Conservation (phyloP, 768 basidiomycete genomes). For the Tylopilus rubrobrunneus region DNA sequence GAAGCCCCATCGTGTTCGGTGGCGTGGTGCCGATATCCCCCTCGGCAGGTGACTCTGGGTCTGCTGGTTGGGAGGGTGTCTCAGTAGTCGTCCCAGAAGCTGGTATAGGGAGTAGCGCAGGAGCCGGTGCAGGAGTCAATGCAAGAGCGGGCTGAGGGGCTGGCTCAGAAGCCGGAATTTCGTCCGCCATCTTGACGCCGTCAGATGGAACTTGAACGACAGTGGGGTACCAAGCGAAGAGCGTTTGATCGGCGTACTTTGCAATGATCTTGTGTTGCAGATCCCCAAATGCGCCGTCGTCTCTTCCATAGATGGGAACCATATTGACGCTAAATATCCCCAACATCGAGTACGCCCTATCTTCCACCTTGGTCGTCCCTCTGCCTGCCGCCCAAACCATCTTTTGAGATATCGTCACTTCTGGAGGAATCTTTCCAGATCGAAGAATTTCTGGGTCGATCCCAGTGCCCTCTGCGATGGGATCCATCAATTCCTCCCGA, state of each 20-base stretch:
- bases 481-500: constrained; percentile 9
- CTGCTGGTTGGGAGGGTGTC: not conserved
- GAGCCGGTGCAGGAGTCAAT: no score
- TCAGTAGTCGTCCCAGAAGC: not conserved
- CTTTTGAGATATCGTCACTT: constrained; percentile 20
- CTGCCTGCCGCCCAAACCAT: constrained; percentile 28
- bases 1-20: constrained; percentile 18
- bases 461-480: constrained; percentile 14
- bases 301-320: constrained; percentile 24
- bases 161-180: not conserved
- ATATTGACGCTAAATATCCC: constrained; percentile 25
- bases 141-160: not conserved
- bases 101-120: no score
- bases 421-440: constrained; percentile 2
- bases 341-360: constrained; percentile 30
- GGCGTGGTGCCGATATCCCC: not conserved
- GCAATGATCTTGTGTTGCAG: constrained; percentile 23
- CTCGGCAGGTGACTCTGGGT: not conserved
- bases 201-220: not conserved
- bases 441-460: constrained; percentile 17
- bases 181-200: constrained; percentile 12
- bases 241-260: constrained; percentile 21
- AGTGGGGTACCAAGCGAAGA: constrained; percentile 25
- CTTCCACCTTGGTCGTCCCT: constrained; percentile 24
- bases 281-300: constrained; percentile 20